These are phyloP conservation scores for Xylaria sp. DNA, from an alignment of 2,329 filamentous ascomycete species.

Conservation along the genomic window DNA sequence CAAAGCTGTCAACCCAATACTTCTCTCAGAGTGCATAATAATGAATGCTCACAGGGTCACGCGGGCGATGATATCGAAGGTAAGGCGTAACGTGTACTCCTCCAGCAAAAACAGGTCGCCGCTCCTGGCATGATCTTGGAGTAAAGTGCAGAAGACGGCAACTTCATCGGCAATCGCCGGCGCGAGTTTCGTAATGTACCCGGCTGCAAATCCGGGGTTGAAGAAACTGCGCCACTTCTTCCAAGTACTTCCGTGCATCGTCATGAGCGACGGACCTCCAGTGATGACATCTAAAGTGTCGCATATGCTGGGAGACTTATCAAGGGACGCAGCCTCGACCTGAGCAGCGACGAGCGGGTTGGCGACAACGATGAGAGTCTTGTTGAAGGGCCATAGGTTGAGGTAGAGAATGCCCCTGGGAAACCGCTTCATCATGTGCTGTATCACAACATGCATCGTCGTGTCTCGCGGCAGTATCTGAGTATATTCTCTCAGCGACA, in stretches of 20 bases:
- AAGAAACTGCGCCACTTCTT: conserved; percentile 25
- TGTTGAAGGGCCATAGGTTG: conserved; percentile 23
- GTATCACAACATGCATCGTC: conserved; percentile 20
- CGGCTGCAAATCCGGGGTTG: conserved; percentile 23
- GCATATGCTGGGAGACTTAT: conserved; percentile 18
- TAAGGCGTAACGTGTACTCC: conserved; percentile 24
- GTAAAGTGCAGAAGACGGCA: conserved; percentile 19
- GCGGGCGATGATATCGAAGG: conserved; percentile 24
- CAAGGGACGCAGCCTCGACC: conserved; percentile 19
- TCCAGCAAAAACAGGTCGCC: conserved; percentile 22
- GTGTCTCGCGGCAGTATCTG: conserved; percentile 13
- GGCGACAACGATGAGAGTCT: conserved; percentile 17
- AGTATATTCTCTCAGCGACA: conserved; percentile 16
- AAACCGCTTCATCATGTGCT: conserved; percentile 16
- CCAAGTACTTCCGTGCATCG: conserved; percentile 34
- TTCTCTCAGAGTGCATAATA: background rate
- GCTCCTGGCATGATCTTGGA: conserved; percentile 7
- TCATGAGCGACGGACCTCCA: conserved; percentile 42
- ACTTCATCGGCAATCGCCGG: conserved; percentile 22
- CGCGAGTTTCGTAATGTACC: conserved; percentile 18
- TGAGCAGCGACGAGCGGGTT: conserved; percentile 17
- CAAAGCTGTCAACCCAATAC: background rate
- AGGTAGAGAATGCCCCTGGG: conserved; percentile 22
- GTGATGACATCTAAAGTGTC: conserved; percentile 28
- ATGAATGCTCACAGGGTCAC: conserved; percentile 19